Evolutionary conservation across 2,329 filamentous ascomycete genomes (phyloP), one percentile per base, ranked within the genome.

Genomic region (Fusarium lyarnte): DNA sequence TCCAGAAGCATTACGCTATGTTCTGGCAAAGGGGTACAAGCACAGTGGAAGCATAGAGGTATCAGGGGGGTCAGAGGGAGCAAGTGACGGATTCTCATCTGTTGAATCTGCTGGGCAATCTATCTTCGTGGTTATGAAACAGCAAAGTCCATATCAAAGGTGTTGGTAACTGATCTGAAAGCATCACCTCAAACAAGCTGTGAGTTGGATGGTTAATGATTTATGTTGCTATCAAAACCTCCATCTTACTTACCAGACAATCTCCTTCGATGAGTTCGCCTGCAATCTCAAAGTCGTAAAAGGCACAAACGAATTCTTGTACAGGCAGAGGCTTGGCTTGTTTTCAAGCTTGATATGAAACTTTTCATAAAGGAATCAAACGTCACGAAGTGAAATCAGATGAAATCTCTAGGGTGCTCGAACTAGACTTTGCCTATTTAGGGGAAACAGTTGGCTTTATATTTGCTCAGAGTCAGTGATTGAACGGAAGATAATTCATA

Each of bases 361-460:
- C 6, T 2, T 27, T 25, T 2, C 2, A 2, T 19, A 19, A 0
- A 8, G 4, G 0, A 43, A 23, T 12, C 21, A 21, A 54, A 3
- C 25, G 2, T 14, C n/a, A 31, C 5, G 12, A 33, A 42, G 8
- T 17, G 9, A 8, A 21, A 13, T 12, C 21, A 33, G 8, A 11
- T 8, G 21, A 23, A 54, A 42, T 16, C 3, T 25, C 7, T 5
- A 8, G 0, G 19, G 3, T 7, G 17, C 2, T 29, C 0, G 0
- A 10, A 16, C 14, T 19, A 0, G 6, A 23, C 0, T 49, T 33
- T 33, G 4, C 16, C 11, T 19, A 23, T 0, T 4, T 2, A 6
- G 0, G 14, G 11, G 6, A 19, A 51, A 23, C 1, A 8, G 9
- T 31, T 31, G 11, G 29, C 29, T 31, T 31, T 31, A 31, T 31